These are phyloP conservation scores for Chlamydomonas reinhardtii DNA, from an alignment of 163 green algal genomes.

Conservation along the genomic window DNA sequence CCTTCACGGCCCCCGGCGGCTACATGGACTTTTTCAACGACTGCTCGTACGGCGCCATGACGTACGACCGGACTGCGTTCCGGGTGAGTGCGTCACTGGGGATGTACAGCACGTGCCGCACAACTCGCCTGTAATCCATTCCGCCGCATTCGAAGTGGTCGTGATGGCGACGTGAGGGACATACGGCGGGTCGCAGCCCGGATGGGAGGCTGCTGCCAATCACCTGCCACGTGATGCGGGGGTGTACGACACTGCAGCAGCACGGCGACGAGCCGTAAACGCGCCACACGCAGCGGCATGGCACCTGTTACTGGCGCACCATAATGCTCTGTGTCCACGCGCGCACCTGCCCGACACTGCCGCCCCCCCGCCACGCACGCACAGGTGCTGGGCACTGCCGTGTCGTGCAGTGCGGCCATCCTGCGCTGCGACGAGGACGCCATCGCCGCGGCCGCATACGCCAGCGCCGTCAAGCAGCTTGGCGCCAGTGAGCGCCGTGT, in stretches of 20 bases:
- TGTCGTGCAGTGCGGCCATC: background rate
- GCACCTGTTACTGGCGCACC: too few species aligned
- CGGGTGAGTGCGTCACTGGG: background rate
- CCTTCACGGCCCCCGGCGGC: background rate
- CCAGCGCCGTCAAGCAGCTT: background rate
- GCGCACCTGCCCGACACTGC: too few species aligned
- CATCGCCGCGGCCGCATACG: background rate
- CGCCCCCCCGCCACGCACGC: background rate
- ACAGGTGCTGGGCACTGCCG: background rate
- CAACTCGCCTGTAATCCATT: background rate
- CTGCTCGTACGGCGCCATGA: slow-evolving; percentile 13
- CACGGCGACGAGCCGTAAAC: too few species aligned
- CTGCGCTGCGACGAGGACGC: background rate
- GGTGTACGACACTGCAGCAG: too few species aligned
- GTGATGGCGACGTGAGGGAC: too few species aligned
- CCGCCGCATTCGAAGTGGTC: too few species aligned
- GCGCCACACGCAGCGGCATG: too few species aligned
- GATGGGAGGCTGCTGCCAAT: too few species aligned
- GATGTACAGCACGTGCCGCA: too few species aligned
- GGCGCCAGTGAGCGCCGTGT: background rate
- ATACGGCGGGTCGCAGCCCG: too few species aligned
- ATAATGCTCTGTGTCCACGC: too few species aligned
- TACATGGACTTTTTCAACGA: background rate
- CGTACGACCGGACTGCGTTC: background rate
- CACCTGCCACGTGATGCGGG: too few species aligned